These are phyloP conservation scores for Gracilaria domingensis DNA, from an alignment of 23 red algal species.

Conservation along the genomic window DNA sequence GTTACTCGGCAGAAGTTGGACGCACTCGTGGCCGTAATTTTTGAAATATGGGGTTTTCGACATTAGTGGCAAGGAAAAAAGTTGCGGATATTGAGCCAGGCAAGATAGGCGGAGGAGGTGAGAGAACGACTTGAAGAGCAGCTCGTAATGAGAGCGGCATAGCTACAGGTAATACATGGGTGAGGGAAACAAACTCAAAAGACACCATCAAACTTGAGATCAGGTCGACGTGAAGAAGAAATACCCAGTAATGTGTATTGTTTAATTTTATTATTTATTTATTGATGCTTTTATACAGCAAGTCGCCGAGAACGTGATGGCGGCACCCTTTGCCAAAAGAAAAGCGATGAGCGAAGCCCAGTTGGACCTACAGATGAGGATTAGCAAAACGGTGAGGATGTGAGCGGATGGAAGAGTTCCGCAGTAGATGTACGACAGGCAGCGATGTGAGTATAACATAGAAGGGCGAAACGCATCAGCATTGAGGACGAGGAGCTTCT, in stretches of 20 bases:
- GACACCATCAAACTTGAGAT: slow-evolving; percentile 94
- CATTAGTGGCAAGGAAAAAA: slow-evolving; percentile 89
- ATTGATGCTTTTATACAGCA: too few species aligned
- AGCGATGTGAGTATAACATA: slow-evolving; percentile 95
- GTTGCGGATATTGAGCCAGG: slow-evolving; percentile 83
- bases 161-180: slow-evolving; percentile 99
- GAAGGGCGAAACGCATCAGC: slow-evolving; percentile 86
- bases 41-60: slow-evolving; percentile 97
- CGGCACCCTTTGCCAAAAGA: slow-evolving; percentile 83
- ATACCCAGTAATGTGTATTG: slow-evolving; percentile 99
- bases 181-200: slow-evolving; percentile 96
- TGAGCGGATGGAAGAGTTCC: slow-evolving; percentile 63
- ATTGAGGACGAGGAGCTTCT: slow-evolving; percentile 72
- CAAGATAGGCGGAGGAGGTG: slow-evolving; percentile 78
- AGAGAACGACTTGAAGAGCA: slow-evolving; percentile 80
- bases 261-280: too few species aligned
- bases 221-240: slow-evolving; percentile 94
- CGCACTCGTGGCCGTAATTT: slow-evolving; percentile 59
- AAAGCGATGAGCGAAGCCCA: slow-evolving; percentile 69
- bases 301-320: slow-evolving; percentile 95
- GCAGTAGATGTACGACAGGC: slow-evolving; percentile 78
- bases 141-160: slow-evolving; percentile 89
- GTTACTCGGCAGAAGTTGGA: background rate
- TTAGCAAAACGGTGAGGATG: background rate
- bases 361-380: slow-evolving; percentile 41